Evolutionary conservation across 202 grass and related monocot species (phyloP).

Genomic region (Carex sylvatica): DNA sequence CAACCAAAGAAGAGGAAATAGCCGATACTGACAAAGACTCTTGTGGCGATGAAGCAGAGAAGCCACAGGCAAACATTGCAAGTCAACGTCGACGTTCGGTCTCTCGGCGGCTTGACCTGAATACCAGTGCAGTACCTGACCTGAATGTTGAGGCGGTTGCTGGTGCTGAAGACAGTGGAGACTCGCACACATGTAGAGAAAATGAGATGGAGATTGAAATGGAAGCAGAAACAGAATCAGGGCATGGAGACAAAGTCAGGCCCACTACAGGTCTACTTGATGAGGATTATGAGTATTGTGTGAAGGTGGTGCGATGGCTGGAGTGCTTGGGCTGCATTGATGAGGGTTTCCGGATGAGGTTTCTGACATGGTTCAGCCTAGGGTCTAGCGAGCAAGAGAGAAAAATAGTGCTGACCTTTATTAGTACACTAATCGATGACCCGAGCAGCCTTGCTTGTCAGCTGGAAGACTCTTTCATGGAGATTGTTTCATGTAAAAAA

Average conservation of each 20-base stretch:
- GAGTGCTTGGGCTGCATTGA: conserved; percentile 74
- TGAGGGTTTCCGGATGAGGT: conserved; percentile 86
- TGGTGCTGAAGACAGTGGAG: conserved; percentile 68
- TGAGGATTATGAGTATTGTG: conserved; percentile 82
- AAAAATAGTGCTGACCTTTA: conserved; percentile 67
- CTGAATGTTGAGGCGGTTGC: conserved; percentile 61
- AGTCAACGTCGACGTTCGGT: conserved; percentile 34
- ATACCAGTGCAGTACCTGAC: conserved; percentile 61
- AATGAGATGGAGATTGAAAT: conserved; percentile 55
- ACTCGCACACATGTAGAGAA: conserved; percentile 70
- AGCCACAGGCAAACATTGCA: conserved; percentile 38
- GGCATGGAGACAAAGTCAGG: conserved; percentile 5
- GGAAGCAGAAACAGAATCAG: conserved; percentile 33
- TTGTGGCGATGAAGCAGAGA: conserved; percentile 51
- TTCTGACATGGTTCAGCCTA: conserved; percentile 91
- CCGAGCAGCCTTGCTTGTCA: conserved; percentile 78
- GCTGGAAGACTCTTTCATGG: conserved; percentile 75
- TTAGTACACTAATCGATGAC: conserved; percentile 62
- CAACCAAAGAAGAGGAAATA: conserved; percentile 31
- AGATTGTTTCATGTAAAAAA: conserved; percentile 73
- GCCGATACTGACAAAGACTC: conserved; percentile 56
- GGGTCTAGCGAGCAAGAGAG: conserved; percentile 74
- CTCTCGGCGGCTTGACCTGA: conserved; percentile 77
- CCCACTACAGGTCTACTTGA: conserved; percentile 55
- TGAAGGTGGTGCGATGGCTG: conserved; percentile 75